A percentile compares a stretch with the other conserved stretches of the same genome.
Evolutionary conservation across 176 grass and related monocot species (phyloP).

Genomic region (Alopecurus myosuroides): DNA sequence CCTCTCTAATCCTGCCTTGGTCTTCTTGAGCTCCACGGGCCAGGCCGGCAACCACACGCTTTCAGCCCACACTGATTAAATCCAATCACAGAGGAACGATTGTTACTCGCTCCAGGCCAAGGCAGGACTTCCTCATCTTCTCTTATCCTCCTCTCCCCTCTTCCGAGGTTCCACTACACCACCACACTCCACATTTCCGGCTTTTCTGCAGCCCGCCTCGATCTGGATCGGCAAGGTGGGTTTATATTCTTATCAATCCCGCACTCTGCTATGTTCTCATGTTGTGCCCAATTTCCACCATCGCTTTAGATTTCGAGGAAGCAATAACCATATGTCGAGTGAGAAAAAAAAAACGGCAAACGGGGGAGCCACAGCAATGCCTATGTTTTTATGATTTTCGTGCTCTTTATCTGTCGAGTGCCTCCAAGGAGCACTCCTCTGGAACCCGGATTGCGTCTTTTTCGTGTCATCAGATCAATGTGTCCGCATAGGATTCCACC

Average conservation of each 20-base stretch:
- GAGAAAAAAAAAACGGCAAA: neutral
- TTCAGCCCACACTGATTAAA: neutral
- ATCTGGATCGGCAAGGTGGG: slow-evolving; percentile 11
- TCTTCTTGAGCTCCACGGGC: neutral
- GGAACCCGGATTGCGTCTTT: too few relatives aligned
- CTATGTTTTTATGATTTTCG: neutral
- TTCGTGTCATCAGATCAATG: neutral
- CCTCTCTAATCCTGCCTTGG: too few relatives aligned
- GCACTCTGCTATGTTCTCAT: neutral
- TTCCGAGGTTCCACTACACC: neutral
- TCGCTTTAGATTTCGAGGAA: neutral
- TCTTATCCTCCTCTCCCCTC: slow-evolving; percentile 21
- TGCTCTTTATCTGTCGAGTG: neutral
- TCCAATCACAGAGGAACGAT: neutral
- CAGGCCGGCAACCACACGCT: neutral
- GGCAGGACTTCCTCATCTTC: slow-evolving; percentile 9
- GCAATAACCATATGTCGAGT: neutral
- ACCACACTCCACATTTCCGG: neutral
- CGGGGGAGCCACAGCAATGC: neutral
- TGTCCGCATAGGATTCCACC: neutral
- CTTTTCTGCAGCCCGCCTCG: neutral
- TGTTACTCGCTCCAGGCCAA: neutral
- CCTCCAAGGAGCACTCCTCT: neutral
- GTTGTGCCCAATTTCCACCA: neutral
- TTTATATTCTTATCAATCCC: neutral